Conservation (phyloP, 2,329 filamentous ascomycete genomes). For the Aureobasidium sp. region DNA sequence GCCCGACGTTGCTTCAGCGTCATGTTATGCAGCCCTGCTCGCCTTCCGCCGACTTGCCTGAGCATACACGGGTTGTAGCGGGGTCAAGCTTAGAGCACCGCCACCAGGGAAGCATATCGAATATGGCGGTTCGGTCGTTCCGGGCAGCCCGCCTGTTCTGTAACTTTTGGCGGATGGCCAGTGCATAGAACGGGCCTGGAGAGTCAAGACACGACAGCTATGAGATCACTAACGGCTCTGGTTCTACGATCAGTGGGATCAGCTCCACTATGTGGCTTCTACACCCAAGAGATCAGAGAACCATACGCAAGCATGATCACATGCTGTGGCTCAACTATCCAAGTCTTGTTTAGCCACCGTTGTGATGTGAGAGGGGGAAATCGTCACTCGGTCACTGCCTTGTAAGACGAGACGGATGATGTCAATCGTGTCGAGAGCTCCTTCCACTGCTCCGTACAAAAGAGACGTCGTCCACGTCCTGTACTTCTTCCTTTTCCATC, state of each 20-base stretch:
- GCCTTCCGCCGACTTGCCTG: background rate
- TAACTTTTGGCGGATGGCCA: background rate
- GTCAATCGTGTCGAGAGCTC: constrained; percentile 6
- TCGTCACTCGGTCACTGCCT: constrained; percentile 10
- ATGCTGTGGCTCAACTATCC: constrained; percentile 7
- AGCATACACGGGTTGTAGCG: constrained; percentile 4
- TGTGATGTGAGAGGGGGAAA: background rate
- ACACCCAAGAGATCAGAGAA: background rate
- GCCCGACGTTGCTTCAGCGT: constrained; percentile 4
- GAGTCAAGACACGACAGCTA: constrained; percentile 7
- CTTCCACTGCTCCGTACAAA: constrained; percentile 7
- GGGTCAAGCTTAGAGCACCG: constrained; percentile 8
- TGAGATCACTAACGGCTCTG: constrained; percentile 2
- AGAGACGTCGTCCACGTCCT: background rate
- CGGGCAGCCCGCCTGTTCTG: background rate
- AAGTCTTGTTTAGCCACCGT: constrained; percentile 5
- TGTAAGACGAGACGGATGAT: constrained; percentile 9
- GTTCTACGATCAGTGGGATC: background rate
- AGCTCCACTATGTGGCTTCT: constrained; percentile 3
- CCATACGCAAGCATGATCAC: constrained; percentile 6
- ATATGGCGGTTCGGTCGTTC: background rate
- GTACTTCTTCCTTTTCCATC: background rate
- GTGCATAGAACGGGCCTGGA: background rate
- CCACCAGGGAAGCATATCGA: constrained; percentile 9
- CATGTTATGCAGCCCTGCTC: constrained; percentile 11